Percentiles rank a stretch among this genome's conserved stretches.
phyloP scores from a whole-genome alignment of 2,329 filamentous ascomycete species.

The Talaromyces sp. region DNA sequence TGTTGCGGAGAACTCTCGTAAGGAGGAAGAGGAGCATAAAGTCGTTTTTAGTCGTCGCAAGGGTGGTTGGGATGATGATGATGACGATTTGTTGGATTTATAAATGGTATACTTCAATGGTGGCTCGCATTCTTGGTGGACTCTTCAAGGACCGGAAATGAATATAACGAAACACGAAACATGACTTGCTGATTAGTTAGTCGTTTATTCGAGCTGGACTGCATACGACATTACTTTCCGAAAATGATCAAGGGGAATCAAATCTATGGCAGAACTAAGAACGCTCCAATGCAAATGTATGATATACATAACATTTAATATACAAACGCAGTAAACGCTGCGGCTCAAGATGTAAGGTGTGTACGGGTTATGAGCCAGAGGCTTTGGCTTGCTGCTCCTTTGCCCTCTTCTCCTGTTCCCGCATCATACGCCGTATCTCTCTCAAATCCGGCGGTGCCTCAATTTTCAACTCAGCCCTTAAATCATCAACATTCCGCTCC shows the following conservation, averaged over 20 bases:
- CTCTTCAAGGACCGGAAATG: neutral
- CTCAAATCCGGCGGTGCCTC: slow-evolving; percentile 85
- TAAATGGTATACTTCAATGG: slow-evolving; percentile 19
- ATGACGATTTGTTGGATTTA: slow-evolving; percentile 52
- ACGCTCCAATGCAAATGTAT: slow-evolving; percentile 10
- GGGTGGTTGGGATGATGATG: slow-evolving; percentile 79
- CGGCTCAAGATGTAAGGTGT: neutral
- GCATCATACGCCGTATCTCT: slow-evolving; percentile 65
- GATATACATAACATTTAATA: slow-evolving; percentile 7
- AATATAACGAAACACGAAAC: neutral
- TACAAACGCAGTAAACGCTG: neutral
- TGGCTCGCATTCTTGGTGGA: no score
- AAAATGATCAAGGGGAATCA: neutral
- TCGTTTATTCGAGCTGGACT: neutral
- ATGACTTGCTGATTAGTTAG: neutral
- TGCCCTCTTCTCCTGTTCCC: slow-evolving; percentile 57
- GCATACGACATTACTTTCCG: neutral
- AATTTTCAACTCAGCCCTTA: slow-evolving; percentile 72
- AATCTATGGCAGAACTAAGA: neutral
- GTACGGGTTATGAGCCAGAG: neutral
- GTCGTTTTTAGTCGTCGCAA: slow-evolving; percentile 82
- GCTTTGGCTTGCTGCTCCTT: slow-evolving; percentile 8
- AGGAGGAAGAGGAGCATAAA: slow-evolving; percentile 62
- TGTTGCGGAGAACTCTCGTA: slow-evolving; percentile 66
- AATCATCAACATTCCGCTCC: slow-evolving; percentile 70